phyloP scores from a whole-genome alignment of 116 monocot genomes.

The Trichopus zeylanicus region DNA sequence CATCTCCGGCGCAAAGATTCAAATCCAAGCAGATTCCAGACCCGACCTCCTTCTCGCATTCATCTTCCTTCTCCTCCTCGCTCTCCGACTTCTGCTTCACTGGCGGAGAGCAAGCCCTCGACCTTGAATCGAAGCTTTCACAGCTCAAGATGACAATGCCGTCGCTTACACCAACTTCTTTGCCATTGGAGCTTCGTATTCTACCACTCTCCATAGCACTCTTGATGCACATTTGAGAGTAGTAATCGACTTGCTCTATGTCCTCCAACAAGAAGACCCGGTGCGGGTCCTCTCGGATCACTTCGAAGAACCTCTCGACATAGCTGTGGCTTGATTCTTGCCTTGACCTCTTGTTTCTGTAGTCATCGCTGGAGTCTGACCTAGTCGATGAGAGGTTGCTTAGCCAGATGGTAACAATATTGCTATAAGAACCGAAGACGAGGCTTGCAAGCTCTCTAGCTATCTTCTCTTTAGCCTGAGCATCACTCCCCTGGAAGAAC shows the following conservation, averaged over 20 bases:
- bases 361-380: conserved; percentile 31
- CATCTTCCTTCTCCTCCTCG: conserved; percentile 22
- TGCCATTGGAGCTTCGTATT: conserved; percentile 19
- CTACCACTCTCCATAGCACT: conserved; percentile 46
- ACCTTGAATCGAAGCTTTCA: conserved; percentile 52
- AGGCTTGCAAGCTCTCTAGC: conserved; percentile 58
- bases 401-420: conserved; percentile 31
- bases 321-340: conserved; percentile 22
- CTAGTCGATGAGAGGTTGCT: conserved; percentile 15
- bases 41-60: conserved; percentile 6
- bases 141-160: conserved; percentile 78
- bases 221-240: conserved; percentile 31
- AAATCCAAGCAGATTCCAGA: conserved; percentile 50
- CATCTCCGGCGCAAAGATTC: conserved; percentile 38
- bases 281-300: conserved; percentile 47
- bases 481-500: conserved; percentile 65
- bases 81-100: conserved; percentile 31
- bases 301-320: conserved; percentile 37
- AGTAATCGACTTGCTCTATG: conserved; percentile 50
- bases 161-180: conserved; percentile 44
- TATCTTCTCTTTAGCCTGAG: conserved; percentile 60
- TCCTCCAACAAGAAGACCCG: conserved; percentile 67
- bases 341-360: conserved; percentile 35
- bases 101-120: conserved; percentile 51
- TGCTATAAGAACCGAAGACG: conserved; percentile 49